These are phyloP conservation scores for Arachis stenosperma DNA, from an alignment of 306 rosid species.

Conservation along the genomic window DNA sequence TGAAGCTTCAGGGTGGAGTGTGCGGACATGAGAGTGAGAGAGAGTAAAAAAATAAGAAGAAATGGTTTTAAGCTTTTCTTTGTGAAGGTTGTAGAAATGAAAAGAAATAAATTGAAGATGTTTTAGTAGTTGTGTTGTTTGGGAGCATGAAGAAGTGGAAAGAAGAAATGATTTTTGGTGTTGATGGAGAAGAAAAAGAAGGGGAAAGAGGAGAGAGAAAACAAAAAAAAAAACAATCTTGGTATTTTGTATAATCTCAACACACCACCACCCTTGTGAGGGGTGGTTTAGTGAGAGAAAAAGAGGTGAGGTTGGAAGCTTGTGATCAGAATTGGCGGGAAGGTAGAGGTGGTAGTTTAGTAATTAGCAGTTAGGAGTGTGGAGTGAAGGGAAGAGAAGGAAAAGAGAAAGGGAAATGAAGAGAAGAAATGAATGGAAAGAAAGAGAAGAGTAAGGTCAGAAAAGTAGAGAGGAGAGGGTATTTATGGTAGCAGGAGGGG, in stretches of 20 bases:
- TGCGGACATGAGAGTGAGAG: constrained; percentile 34
- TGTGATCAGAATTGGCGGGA: constrained; percentile 49
- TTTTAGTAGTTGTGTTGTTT: neutral
- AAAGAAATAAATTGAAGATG: neutral
- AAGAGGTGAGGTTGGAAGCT: neutral
- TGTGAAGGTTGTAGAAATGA: neutral
- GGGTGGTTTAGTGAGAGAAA: neutral
- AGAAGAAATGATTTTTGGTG: too few species aligned
- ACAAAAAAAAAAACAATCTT: too few species aligned
- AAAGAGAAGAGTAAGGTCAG: neutral
- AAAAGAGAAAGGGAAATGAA: neutral
- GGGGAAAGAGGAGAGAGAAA: too few species aligned
- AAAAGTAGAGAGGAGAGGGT: neutral
- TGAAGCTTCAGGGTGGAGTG: constrained; percentile 32
- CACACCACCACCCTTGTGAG: neutral
- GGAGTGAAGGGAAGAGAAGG: neutral
- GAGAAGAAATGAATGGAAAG: neutral
- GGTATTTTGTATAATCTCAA: neutral
- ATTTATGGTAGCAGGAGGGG: constrained; percentile 40
- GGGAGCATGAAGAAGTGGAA: constrained; percentile 8
- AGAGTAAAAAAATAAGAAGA: neutral
- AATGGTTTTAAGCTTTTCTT: too few species aligned
- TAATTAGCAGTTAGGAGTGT: neutral
- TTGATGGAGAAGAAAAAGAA: neutral
- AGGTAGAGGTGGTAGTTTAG: neutral